phyloP scores from a whole-genome alignment of 2,329 filamentous ascomycete species.

The Colletotrichum lupini region DNA sequence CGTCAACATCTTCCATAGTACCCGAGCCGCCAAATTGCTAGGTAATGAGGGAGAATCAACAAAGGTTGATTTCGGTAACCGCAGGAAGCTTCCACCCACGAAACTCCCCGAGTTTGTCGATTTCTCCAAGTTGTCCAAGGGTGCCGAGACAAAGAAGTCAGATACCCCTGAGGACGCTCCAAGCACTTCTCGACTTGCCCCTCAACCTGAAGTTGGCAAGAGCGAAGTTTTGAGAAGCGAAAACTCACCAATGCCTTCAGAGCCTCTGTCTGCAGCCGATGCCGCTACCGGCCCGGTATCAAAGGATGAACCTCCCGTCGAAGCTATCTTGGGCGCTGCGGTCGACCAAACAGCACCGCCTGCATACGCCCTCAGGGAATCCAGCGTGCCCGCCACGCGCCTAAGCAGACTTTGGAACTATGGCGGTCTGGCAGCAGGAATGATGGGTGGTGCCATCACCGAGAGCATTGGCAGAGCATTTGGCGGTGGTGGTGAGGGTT shows the following conservation, averaged over 20 bases:
- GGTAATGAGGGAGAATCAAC: conserved; percentile 11
- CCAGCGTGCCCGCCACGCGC: conserved; percentile 88
- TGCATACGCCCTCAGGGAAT: conserved; percentile 80
- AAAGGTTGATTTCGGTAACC: conserved; percentile 2
- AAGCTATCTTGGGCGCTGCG: conserved; percentile 2
- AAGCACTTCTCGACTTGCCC: not conserved
- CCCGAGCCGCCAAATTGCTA: conserved; percentile 57
- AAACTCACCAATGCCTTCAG: not conserved
- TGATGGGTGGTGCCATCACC: conserved; percentile 91
- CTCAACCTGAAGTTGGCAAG: not conserved
- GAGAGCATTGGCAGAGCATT: conserved; percentile 86
- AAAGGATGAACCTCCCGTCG: not conserved
- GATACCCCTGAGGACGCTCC: no score
- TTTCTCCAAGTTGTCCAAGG: conserved; percentile 15
- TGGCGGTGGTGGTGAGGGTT: conserved; percentile 75
- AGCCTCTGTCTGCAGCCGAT: not conserved
- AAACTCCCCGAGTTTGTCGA: conserved; percentile 39
- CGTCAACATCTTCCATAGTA: conserved; percentile 61
- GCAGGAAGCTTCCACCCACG: conserved; percentile 33
- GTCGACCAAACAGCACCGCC: conserved; percentile 6
- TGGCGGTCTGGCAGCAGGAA: conserved; percentile 89
- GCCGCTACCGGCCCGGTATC: not conserved
- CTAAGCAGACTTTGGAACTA: conserved; percentile 95
- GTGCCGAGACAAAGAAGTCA: not conserved
- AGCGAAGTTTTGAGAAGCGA: not conserved